These are phyloP conservation scores for Cladorrhinum sp. DNA, from an alignment of 2,329 filamentous ascomycete species.

Conservation along the genomic window DNA sequence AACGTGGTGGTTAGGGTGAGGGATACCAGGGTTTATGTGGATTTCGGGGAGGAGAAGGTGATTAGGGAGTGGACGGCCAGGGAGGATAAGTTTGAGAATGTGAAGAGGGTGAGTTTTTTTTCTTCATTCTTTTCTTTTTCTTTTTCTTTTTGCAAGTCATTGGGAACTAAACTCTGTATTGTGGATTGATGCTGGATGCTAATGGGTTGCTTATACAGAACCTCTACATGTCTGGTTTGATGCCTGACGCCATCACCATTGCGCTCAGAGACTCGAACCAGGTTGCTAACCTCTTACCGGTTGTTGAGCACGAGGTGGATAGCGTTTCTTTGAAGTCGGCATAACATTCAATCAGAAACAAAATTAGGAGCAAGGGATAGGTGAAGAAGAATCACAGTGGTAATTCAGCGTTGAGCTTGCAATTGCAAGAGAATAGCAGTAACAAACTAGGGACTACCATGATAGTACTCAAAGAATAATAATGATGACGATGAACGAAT, in stretches of 20 bases:
- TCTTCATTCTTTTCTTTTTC: neutral
- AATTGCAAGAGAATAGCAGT: neutral
- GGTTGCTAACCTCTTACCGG: constrained; percentile 64
- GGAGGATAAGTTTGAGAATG: constrained; percentile 75
- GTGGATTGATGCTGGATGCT: too few species aligned
- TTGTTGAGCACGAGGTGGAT: constrained; percentile 68
- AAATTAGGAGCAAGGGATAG: neutral
- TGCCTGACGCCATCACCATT: constrained; percentile 71
- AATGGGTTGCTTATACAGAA: constrained; percentile 37
- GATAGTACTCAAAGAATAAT: neutral
- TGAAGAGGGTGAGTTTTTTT: constrained; percentile 61
- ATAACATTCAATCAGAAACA: neutral
- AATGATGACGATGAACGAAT: neutral
- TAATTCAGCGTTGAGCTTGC: neutral
- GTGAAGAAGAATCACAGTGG: neutral
- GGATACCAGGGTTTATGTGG: constrained; percentile 88
- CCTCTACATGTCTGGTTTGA: constrained; percentile 46
- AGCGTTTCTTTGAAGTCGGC: constrained; percentile 24
- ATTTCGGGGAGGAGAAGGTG: constrained; percentile 76
- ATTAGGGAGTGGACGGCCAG: constrained; percentile 88
- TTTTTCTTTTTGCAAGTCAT: neutral
- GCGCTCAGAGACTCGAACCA: constrained; percentile 77
- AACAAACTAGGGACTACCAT: neutral
- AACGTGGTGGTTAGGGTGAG: constrained; percentile 82
- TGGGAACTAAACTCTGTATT: neutral